Evolutionary conservation across 495 filamentous ascomycete genomes (phyloP), one percentile per base, ranked within the genome.

Genomic region (Bacidia gigantensis): DNA sequence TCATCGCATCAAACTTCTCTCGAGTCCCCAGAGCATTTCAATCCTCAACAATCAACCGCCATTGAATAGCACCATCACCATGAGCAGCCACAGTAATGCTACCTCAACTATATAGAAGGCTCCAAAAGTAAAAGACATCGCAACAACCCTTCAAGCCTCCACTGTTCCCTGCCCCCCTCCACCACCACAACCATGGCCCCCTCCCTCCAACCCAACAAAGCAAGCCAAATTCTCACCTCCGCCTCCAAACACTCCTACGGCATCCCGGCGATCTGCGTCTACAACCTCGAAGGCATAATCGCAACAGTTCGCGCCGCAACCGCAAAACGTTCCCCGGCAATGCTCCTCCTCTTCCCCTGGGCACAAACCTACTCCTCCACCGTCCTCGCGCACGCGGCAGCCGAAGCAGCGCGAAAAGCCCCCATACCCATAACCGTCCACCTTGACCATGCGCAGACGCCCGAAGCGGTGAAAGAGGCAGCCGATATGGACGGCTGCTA

Each of bases 311-410:
- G 75, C 58, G 87, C 86, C 3, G 87, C 86, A 51, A 83, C 87
- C 67, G 72, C 75, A 25, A 83, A 85, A 47, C 68, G 69, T 50
- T 86, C 84, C 0, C 83, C 87, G 0, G 79, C 83, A 52, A 86
- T 88, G 78, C 78, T 93, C 60, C 80, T 86, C 26, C 81, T 93
- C 64, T 90, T 93, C 69, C 87, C 87, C 49, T 93, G 87, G 87
- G 84, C 86, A 0, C 65, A 85, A 65, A 67, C 78, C 69, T 87
- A 87, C 68, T 81, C 80, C 29, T 71, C 72, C 59, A 73, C 78
- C 10, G 69, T 75, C 60, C 77, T 78, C 49, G 75, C 83, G 25
- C 76, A 81, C 63, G 77, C 79, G 11, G 80, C 79, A 29, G 80
- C 79, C 42, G 72, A 79, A 56, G 80, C 80, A 14, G 75, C 75